Evolutionary conservation across 2,329 filamentous ascomycete genomes (phyloP).

Genomic region (Phialophora macrospora): DNA sequence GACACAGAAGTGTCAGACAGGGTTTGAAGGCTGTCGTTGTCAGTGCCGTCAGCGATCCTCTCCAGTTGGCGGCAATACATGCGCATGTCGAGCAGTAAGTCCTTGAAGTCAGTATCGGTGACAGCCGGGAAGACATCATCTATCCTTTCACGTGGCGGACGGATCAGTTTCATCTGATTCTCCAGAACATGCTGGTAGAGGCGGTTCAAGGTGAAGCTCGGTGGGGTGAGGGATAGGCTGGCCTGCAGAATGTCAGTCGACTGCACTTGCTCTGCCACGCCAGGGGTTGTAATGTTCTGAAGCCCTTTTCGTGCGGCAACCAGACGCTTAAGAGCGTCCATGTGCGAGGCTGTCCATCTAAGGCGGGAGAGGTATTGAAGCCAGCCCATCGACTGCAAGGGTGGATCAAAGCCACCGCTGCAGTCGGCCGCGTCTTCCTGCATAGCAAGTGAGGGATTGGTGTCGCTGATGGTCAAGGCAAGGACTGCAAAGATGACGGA

Average conservation of each 20-base stretch:
- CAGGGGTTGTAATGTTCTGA: conserved; percentile 13
- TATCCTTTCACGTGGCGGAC: conserved; percentile 21
- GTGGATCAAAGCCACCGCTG: conserved; percentile 23
- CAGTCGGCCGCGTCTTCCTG: conserved; percentile 9
- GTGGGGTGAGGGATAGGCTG: conserved; percentile 10
- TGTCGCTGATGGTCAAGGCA: conserved; percentile 22
- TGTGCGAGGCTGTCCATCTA: conserved; percentile 18
- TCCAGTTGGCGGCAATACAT: conserved; percentile 20
- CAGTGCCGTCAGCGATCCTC: neutral
- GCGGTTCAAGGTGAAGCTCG: conserved; percentile 17
- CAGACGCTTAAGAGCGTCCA: conserved; percentile 16
- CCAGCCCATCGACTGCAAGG: conserved; percentile 23
- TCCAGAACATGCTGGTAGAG: conserved; percentile 21
- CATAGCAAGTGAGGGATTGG: conserved; percentile 10
- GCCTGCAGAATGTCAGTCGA: conserved; percentile 26
- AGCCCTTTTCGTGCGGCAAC: conserved; percentile 19
- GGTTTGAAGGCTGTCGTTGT: neutral
- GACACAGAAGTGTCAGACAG: neutral
- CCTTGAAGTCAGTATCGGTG: conserved; percentile 19
- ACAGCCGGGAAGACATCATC: conserved; percentile 14
- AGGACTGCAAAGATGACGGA: conserved; percentile 25
- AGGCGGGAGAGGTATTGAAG: conserved; percentile 21
- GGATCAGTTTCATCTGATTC: conserved; percentile 18
- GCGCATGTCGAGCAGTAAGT: conserved; percentile 24
- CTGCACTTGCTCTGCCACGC: conserved; percentile 26